A percentile compares a stretch with the other conserved stretches of the same genome.
These are phyloP conservation scores for Ottelia alismoides DNA, from an alignment of 106 monocot species.

Conservation along the genomic window DNA sequence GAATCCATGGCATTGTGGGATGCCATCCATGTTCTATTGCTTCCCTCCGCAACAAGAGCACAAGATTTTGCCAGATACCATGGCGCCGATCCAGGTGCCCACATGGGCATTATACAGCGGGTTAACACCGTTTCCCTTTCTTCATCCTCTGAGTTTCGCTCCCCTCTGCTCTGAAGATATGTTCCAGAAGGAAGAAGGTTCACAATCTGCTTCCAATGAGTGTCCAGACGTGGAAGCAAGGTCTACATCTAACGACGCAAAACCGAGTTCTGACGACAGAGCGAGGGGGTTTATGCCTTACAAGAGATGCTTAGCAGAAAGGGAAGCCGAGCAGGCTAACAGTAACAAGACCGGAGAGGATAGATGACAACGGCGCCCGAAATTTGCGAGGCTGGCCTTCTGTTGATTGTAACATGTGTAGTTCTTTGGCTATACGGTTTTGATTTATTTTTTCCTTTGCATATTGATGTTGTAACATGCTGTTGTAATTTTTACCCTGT, in stretches of 20 bases:
- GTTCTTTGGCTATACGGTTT: background rate
- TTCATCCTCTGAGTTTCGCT: too few relatives aligned
- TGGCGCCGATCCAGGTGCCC: constrained; percentile 10
- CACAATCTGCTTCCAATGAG: too few relatives aligned
- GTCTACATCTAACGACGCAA: too few relatives aligned
- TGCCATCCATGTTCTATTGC: constrained; percentile 22
- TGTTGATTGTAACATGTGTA: background rate
- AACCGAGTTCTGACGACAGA: background rate
- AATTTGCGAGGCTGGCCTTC: background rate
- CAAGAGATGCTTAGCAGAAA: background rate
- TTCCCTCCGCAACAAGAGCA: constrained; percentile 12
- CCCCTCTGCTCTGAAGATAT: too few relatives aligned
- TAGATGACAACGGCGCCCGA: constrained; percentile 7
- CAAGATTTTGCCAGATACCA: background rate
- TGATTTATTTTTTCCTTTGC: background rate
- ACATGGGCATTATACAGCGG: constrained; percentile 19
- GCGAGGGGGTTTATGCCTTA: constrained; percentile 20
- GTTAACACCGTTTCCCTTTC: too few relatives aligned
- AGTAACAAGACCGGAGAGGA: background rate
- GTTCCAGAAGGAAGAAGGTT: too few relatives aligned
- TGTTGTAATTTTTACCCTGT: background rate
- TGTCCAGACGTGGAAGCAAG: too few relatives aligned
- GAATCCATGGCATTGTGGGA: constrained; percentile 11
- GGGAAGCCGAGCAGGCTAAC: constrained; percentile 7
- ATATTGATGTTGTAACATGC: too few relatives aligned